Base-by-base conservation (phyloP, 2,329 filamentous ascomycete species). In the Delphinella strobiligena region DNA sequence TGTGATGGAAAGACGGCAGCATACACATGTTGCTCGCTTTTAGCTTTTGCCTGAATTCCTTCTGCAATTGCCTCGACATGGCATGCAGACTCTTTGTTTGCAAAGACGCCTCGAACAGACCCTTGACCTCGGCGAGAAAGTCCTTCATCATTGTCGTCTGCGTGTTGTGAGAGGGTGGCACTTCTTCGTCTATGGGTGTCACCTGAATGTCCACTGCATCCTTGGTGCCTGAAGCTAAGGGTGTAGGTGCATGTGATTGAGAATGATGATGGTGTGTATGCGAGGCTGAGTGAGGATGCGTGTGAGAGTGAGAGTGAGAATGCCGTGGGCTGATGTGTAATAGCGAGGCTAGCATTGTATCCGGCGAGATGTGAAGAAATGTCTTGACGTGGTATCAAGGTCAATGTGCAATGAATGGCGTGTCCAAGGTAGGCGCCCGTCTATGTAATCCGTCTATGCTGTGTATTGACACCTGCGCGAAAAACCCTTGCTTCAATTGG, bases 1-100 rank as follows among this genome's bases (percentile, higher is more conserved):
- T 70, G 51, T 78, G 67, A 53, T 72, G 76, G 59, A 75, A 78
- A 4, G 76, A 80, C 2, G 76, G 76, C 39, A 80, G 61, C 76
- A 80, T 80, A 58, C 71, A 76, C 42, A 72, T 69, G 17, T 72
- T 66, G 54, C 70, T 75, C 31, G 64, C 60, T 48, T 71, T 64
- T 19, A 78, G 59, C 47, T 69, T 71, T 37, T 68, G 61, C 37
- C 61, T 59, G 49, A 77, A 75, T 48, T 78, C 72, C 17, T 61
- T 58, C 44, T 66, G 61, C 44, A 71, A 52, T 42, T 56, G 52
- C 34, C 47, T 47, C 30, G 67, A 70, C 52, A 69, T 66, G 19
- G 54, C 53, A 41, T 66, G 54, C 44, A 69, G 51, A 34, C 58
- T 58, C 24, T 54, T 51, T 12, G 59, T 47, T 14, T 62, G 55